Conservation (phyloP, 371 early-diverging fungal species). For the Batkoa obscura region DNA sequence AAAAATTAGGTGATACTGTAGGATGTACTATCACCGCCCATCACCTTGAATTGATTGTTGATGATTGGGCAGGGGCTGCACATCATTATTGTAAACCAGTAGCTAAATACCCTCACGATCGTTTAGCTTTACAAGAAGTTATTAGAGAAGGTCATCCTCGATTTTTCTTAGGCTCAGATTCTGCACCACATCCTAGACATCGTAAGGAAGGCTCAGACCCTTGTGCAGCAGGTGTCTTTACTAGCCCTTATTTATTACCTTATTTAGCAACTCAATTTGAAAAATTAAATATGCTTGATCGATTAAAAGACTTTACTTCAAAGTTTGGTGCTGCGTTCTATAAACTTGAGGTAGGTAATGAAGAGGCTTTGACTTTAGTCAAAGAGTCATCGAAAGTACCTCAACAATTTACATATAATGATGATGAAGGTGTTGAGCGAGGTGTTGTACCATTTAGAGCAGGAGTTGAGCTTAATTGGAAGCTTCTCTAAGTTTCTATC, state of each 20-base stretch:
- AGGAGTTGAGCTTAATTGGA: constrained; percentile 51
- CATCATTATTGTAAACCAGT: constrained; percentile 97
- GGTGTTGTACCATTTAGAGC: constrained; percentile 79
- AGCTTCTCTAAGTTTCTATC: constrained; percentile 25
- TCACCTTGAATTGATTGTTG: constrained; percentile 74
- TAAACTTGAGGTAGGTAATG: constrained; percentile 28
- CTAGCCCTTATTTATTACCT: constrained; percentile 61
- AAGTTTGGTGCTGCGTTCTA: constrained; percentile 74
- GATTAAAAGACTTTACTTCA: constrained; percentile 60
- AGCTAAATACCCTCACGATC: constrained; percentile 86
- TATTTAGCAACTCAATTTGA: constrained; percentile 80
- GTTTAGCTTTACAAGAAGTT: constrained; percentile 75
- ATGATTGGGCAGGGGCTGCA: constrained; percentile 92
- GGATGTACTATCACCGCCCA: constrained; percentile 91
- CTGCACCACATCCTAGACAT: constrained; percentile 83
- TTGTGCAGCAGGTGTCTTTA: constrained; percentile 86
- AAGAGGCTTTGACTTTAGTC: constrained; percentile 28
- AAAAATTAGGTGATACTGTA: constrained; percentile 75
- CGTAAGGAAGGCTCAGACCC: constrained; percentile 36
- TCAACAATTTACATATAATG: constrained; percentile 24
- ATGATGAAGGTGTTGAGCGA: constrained; percentile 22
- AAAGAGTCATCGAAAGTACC: constrained; percentile 31
- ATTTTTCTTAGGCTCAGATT: constrained; percentile 93
- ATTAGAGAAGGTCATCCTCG: constrained; percentile 70
- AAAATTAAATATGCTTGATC: constrained; percentile 57